Evolutionary conservation across 164 flowering plant species (phyloP), one percentile per base, ranked within the genome.

Genomic region (Dillenia turbinata): DNA sequence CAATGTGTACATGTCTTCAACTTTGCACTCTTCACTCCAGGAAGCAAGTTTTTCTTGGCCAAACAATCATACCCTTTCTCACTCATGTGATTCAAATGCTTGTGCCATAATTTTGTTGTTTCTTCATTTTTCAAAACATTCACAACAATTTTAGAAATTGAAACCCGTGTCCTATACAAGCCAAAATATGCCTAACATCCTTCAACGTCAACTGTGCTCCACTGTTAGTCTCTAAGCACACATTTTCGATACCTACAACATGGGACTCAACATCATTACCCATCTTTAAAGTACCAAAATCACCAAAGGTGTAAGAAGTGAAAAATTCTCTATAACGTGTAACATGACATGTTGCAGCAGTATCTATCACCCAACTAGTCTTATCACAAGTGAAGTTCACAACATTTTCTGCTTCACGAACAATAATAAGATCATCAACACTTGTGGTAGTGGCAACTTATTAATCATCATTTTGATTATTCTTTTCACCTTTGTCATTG

Each of bases 161-260:
- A 58, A 19, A 54, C 71, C 5, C 59, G 15, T 5, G 19, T 62
- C 9, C 8, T 17, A 19, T 71, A 66, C 5, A 65, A 44, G 5
- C 47, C 10, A 2, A 2, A 8, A 9, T 7, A 3, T 73, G 75
- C 43, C 68, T 64, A 1, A 70, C 77, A 60, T 59, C 56, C 40
- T 66, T n/a, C n/a, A n/a, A n/a, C n/a, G n/a, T 64, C 0, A 77
- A 13, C 12, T 50, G 46, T 26, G 13, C 47, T 3, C 66, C 63
- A 17, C 1, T 59, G 5, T 70, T 19, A 0, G 69, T 73, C 10
- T 49, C n/a, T n/a, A n/a, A n/a, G n/a, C n/a, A n/a, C n/a, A n/a
- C n/a, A n/a, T n/a, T n/a, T n/a, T n/a, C 69, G 1, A 46, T 69
- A n/a, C 72, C 72, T 2, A 62, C 70, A 17, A 73, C 56, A 9